These are phyloP conservation scores for Vachellia pachyceras DNA, from an alignment of 306 rosid species.

Conservation along the genomic window DNA sequence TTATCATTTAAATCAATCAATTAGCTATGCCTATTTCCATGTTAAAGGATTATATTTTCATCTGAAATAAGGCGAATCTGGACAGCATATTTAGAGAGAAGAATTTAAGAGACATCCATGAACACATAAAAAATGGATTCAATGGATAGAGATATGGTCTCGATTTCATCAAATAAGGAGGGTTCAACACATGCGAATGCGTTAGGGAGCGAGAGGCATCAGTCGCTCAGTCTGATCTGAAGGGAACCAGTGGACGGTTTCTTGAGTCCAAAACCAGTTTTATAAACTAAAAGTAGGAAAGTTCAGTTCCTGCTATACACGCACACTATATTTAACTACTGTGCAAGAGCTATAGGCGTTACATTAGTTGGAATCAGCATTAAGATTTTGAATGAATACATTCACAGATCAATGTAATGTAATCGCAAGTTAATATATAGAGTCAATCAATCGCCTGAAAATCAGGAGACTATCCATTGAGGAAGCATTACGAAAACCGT, in stretches of 20 bases:
- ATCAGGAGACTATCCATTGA: neutral
- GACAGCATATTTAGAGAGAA: neutral
- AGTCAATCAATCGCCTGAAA: neutral
- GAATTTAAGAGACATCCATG: neutral
- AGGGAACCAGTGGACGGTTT: neutral
- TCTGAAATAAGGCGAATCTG: neutral
- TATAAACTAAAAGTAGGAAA: neutral
- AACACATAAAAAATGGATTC: neutral
- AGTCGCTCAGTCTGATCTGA: neutral
- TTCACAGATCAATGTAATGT: neutral
- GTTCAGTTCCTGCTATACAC: neutral
- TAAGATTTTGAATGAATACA: neutral
- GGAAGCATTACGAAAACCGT: too few species aligned
- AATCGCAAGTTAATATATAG: too few species aligned
- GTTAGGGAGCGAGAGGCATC: neutral
- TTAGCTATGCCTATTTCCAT: neutral
- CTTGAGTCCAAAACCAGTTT: neutral
- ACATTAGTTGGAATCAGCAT: too few species aligned
- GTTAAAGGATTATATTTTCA: neutral
- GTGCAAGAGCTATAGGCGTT: neutral
- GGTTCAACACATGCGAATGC: too few species aligned
- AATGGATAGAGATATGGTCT: neutral
- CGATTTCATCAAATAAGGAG: too few species aligned
- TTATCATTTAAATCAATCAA: neutral
- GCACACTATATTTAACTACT: neutral